phyloP scores from a whole-genome alignment of 805 yeast species.

The Dipodascus albidus region DNA sequence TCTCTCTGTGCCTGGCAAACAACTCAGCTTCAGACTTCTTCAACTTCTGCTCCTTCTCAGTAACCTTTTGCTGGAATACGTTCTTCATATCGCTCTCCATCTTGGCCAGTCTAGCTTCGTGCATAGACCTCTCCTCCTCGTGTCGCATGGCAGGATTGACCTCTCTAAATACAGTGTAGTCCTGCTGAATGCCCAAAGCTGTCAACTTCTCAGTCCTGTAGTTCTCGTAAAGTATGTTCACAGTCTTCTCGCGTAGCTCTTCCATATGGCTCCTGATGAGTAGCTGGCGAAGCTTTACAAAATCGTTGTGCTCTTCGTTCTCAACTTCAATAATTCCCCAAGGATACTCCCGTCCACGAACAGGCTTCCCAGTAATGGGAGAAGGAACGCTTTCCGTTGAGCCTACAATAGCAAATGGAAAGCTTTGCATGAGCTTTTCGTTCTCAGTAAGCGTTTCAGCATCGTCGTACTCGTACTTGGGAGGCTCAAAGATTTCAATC shows the following conservation, averaged over 20 bases:
- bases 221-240: conserved; percentile 66
- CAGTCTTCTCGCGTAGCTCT: conserved; percentile 82
- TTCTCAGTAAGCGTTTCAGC: conserved; percentile 65
- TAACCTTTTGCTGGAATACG: conserved; percentile 91
- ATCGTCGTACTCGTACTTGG: conserved; percentile 67
- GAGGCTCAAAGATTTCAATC: conserved; percentile 69
- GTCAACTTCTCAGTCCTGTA: conserved; percentile 77
- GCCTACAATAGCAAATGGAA: conserved; percentile 93
- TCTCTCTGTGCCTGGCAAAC: conserved; percentile 90
- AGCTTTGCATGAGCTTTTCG: conserved; percentile 50
- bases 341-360: conserved; percentile 89
- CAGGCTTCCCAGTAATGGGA: conserved; percentile 55
- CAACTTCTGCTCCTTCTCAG: conserved; percentile 92
- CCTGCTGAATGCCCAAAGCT: conserved; percentile 84
- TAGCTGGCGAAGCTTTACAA: conserved; percentile 76
- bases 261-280: conserved; percentile 84
- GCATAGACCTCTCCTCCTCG: conserved; percentile 86
- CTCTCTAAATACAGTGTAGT: conserved; percentile 79
- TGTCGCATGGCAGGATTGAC: conserved; percentile 87
- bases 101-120: conserved; percentile 86
- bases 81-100: conserved; percentile 95
- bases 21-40: conserved; percentile 95
- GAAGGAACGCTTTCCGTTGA: conserved; percentile 60
- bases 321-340: conserved; percentile 97
- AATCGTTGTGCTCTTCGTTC: conserved; percentile 88